phyloP scores from a whole-genome alignment of 2,329 filamentous ascomycete genomes.

The Dactylellina drechsleri region DNA sequence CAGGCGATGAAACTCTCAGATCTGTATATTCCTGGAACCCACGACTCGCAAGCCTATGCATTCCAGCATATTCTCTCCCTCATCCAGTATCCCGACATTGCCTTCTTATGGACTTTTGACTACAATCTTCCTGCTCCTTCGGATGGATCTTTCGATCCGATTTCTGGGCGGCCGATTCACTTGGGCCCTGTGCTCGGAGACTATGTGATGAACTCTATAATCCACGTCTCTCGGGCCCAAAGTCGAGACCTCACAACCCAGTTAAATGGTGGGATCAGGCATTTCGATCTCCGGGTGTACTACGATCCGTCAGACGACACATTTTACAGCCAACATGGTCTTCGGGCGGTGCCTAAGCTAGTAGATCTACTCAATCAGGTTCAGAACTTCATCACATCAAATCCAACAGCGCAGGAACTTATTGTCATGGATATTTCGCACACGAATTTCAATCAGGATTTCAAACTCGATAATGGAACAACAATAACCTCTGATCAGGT shows the following conservation, averaged over 20 bases:
- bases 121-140: conserved; percentile 39
- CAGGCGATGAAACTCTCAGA: conserved; percentile 25
- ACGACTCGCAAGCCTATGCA: conserved; percentile 44
- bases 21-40: conserved; percentile 44
- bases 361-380: conserved; percentile 33
- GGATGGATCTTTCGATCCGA: conserved; percentile 46
- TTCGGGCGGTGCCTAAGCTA: conserved; percentile 23
- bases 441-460: conserved; percentile 44
- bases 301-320: conserved; percentile 38
- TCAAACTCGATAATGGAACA: conserved; percentile 29
- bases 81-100: conserved; percentile 46
- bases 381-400: conserved; percentile 15
- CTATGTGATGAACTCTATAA: conserved; percentile 32
- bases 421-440: conserved; percentile 47
- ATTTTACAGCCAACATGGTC: conserved; percentile 43
- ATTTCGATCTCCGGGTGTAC: conserved; percentile 46
- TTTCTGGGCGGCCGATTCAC: conserved; percentile 30
- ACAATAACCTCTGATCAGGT: conserved; percentile 23
- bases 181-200: conserved; percentile 38
- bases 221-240: conserved; percentile 41
- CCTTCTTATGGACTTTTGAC: conserved; percentile 51
- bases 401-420: conserved; percentile 14
- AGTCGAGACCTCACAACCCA: conserved; percentile 19
- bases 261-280: conserved; percentile 38
- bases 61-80: conserved; percentile 31